Percentiles rank a stretch among this genome's conserved stretches.
phyloP scores from a whole-genome alignment of 1,284 basidiomycete species.

The Cryptococcus neoformans region DNA sequence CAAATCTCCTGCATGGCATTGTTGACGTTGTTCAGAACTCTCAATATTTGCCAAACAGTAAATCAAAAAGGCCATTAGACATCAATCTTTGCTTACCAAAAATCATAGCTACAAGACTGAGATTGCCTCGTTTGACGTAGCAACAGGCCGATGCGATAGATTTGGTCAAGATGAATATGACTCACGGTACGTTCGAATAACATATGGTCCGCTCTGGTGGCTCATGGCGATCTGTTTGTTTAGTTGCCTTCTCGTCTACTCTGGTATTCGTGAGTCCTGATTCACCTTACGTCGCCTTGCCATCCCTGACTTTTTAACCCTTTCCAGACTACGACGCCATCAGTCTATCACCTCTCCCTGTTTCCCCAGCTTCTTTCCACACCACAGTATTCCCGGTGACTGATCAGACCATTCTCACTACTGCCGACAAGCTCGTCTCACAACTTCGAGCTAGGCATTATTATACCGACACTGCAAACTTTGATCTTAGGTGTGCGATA shows the following conservation, averaged over 20 bases:
- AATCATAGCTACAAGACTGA: conserved; percentile 64
- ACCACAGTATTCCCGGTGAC: conserved; percentile 72
- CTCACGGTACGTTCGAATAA: conserved; percentile 28
- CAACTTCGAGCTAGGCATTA: conserved; percentile 70
- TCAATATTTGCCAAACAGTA: conserved; percentile 70
- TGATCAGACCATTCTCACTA: conserved; percentile 60
- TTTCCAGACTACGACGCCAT: conserved; percentile 75
- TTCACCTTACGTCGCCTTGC: too few relatives aligned
- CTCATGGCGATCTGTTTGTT: neutral
- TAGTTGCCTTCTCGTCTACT: conserved; percentile 69
- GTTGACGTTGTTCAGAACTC: conserved; percentile 56
- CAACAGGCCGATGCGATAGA: conserved; percentile 82
- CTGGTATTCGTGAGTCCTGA: conserved; percentile 64
- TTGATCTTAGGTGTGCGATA: conserved; percentile 63
- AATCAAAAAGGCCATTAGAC: conserved; percentile 8
- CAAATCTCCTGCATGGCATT: neutral
- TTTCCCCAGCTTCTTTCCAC: conserved; percentile 78
- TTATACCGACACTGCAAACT: conserved; percentile 86
- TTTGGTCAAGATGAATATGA: conserved; percentile 61
- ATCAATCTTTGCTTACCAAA: neutral
- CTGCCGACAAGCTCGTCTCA: conserved; percentile 67
- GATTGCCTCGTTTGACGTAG: conserved; percentile 85
- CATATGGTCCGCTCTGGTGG: neutral
- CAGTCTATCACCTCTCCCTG: conserved; percentile 69
- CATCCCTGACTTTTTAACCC: neutral